A percentile compares a stretch with the other conserved stretches of the same genome.
Evolutionary conservation across 345 rosid genomes (phyloP).

Genomic region (Hypericum androsaemum): DNA sequence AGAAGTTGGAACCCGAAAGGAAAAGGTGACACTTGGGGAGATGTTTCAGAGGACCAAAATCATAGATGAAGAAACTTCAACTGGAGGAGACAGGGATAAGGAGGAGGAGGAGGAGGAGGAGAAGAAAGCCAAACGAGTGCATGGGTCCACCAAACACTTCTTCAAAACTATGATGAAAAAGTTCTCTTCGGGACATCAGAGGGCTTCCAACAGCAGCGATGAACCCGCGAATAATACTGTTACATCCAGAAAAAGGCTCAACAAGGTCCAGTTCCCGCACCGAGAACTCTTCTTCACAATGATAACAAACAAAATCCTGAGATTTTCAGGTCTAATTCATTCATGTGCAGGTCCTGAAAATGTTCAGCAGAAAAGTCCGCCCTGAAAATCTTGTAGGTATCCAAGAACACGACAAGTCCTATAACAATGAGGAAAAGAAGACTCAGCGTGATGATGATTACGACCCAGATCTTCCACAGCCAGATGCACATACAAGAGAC

Average conservation of each 20-base stretch:
- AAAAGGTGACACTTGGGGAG: conserved; percentile 60
- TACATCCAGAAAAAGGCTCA: conserved; percentile 48
- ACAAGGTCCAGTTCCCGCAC: conserved; percentile 41
- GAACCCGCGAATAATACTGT: conserved; percentile 23
- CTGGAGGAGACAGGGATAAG: conserved; percentile 11
- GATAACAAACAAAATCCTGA: not conserved
- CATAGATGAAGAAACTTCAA: conserved; percentile 28
- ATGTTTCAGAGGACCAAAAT: conserved; percentile 50
- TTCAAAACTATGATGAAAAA: conserved; percentile 56
- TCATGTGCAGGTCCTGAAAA: conserved; percentile 50
- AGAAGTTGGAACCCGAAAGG: conserved; percentile 43
- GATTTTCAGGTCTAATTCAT: conserved; percentile 3
- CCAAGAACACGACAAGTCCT: conserved; percentile 17
- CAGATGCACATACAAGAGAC: conserved; percentile 18
- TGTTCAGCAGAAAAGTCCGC: conserved; percentile 62
- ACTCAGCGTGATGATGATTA: conserved; percentile 13
- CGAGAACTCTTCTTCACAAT: conserved; percentile 10
- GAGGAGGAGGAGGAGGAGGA: conserved; percentile 28
- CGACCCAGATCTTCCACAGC: conserved; percentile 16
- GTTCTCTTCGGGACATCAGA: conserved; percentile 34
- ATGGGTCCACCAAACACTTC: conserved; percentile 46
- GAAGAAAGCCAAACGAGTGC: conserved; percentile 34
- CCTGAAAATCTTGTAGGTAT: conserved; percentile 43
- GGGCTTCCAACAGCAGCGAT: conserved; percentile 14
- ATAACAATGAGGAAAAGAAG: conserved; percentile 14